A percentile compares a stretch with the other conserved stretches of the same genome.
These are phyloP conservation scores for Tuber microsphaerosporum DNA, from an alignment of 495 filamentous ascomycete species.

Conservation along the genomic window DNA sequence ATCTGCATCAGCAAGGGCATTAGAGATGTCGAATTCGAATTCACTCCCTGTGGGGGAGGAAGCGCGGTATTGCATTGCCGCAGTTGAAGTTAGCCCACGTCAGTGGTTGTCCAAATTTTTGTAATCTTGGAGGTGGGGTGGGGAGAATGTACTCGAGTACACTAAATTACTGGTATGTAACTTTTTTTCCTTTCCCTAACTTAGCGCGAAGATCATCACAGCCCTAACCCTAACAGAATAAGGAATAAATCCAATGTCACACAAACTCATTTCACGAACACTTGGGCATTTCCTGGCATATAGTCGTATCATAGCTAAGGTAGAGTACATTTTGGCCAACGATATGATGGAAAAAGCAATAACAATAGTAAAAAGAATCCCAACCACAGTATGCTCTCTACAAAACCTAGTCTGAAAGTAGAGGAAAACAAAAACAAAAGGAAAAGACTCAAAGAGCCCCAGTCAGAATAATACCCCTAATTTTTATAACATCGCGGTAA, in stretches of 20 bases:
- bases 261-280: background rate
- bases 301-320: background rate
- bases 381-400: background rate
- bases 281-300: background rate
- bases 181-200: background rate
- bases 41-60: constrained; percentile 81
- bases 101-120: background rate
- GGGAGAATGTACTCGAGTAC: too few species aligned
- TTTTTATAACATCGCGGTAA: background rate
- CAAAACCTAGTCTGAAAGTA: background rate
- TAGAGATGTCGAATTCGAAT: constrained; percentile 83
- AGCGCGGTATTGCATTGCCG: constrained; percentile 47
- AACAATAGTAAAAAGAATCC: background rate
- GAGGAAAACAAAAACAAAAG: background rate
- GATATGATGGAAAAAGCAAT: background rate
- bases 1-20: constrained; percentile 62
- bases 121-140: background rate
- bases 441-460: background rate
- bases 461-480: background rate
- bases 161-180: too few species aligned
- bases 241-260: background rate
- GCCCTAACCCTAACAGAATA: background rate
- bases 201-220: background rate
- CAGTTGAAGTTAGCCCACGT: background rate
- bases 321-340: background rate